phyloP scores from a whole-genome alignment of 495 filamentous ascomycete species.

The Penicillium alfredii region DNA sequence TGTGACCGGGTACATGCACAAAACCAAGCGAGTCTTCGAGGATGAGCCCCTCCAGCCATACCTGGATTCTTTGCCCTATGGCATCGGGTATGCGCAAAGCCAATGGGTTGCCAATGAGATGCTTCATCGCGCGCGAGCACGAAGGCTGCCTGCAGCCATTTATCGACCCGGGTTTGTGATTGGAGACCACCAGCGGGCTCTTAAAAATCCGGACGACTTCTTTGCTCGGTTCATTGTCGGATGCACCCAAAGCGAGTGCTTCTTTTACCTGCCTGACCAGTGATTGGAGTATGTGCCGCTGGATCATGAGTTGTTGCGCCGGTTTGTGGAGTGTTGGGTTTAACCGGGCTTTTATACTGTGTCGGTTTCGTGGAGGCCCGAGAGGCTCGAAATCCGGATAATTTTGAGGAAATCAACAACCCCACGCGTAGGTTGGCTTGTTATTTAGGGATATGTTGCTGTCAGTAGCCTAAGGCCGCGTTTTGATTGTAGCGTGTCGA shows the following conservation, averaged over 20 bases:
- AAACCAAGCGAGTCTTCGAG: slow-evolving; percentile 6
- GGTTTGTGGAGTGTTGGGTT: too few species aligned
- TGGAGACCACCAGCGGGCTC: slow-evolving; percentile 13
- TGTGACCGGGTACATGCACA: slow-evolving; percentile 3
- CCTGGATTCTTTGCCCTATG: slow-evolving; percentile 8
- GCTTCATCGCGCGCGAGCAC: slow-evolving; percentile 8
- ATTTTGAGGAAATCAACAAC: too few species aligned
- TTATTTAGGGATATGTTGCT: too few species aligned
- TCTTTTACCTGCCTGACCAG: slow-evolving; percentile 13
- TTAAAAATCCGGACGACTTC: slow-evolving; percentile 17
- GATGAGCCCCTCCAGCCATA: slow-evolving; percentile 8
- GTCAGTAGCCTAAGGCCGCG: too few species aligned
- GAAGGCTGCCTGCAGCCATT: slow-evolving; percentile 15
- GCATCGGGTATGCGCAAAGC: slow-evolving; percentile 20
- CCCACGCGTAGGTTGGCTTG: too few species aligned
- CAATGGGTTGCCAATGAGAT: slow-evolving; percentile 20
- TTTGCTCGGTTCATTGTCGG: slow-evolving; percentile 13
- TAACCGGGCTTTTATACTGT: too few species aligned
- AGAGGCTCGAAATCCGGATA: too few species aligned
- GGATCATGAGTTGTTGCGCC: too few species aligned
- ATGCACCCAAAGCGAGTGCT: slow-evolving; percentile 10
- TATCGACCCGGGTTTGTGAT: slow-evolving; percentile 23
- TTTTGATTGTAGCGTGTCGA: too few species aligned
- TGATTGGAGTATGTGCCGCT: slow-evolving; percentile 18
- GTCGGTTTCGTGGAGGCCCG: too few species aligned